Percentiles rank a stretch among this genome's conserved stretches.
Conservation (phyloP, 73 alveolate species). For the Blepharisma stoltei region DNA sequence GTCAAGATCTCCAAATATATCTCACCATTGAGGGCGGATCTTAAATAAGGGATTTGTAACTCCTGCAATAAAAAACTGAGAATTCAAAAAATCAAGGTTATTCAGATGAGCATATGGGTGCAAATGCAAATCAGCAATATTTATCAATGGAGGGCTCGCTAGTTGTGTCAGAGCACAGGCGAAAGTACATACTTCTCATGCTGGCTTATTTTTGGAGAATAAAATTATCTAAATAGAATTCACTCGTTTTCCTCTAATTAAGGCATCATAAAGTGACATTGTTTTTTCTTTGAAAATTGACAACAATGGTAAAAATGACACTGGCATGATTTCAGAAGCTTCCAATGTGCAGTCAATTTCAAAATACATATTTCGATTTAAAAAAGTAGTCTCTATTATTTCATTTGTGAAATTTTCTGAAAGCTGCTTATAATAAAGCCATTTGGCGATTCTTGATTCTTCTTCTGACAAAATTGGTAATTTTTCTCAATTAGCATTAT, state of each 20-base stretch:
- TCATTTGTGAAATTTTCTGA: no score
- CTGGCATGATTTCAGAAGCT: neutral
- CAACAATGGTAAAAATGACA: neutral
- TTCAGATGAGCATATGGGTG: neutral
- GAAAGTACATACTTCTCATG: neutral
- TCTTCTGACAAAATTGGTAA: no score
- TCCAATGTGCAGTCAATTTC: neutral
- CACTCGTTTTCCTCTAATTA: conserved; percentile 12
- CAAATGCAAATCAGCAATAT: neutral
- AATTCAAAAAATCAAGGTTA: conserved; percentile 13
- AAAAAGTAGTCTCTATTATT: neutral
- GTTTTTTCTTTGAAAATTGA: neutral
- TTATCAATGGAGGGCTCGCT: neutral
- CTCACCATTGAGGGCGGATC: conserved; percentile 24
- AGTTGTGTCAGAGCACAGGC: neutral
- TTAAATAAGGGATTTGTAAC: conserved; percentile 23
- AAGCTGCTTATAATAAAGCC: no score
- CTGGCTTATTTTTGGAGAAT: neutral
- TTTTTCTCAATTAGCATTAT: no score
- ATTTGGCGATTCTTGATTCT: no score
- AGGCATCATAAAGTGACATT: neutral
- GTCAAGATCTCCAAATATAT: conserved; percentile 34
- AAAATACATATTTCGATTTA: neutral
- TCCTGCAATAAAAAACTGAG: conserved; percentile 24
- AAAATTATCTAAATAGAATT: neutral